phyloP scores from a whole-genome alignment of 164 flowering plant species.

The Tetracentron sinense region DNA sequence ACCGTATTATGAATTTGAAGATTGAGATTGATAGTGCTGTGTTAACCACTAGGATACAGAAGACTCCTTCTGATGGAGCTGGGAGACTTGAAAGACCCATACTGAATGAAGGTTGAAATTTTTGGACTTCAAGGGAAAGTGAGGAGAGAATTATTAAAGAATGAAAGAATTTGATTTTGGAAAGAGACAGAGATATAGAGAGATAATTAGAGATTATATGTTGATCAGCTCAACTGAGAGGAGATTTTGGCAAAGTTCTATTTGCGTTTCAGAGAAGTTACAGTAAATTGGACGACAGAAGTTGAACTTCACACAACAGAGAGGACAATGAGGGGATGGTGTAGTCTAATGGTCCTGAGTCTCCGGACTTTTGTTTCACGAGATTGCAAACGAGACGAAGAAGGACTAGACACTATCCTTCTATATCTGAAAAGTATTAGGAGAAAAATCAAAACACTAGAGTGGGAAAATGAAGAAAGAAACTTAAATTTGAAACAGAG shows the following conservation, averaged over 20 bases:
- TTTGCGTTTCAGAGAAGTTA: too few relatives aligned
- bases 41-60: slow-evolving; percentile 55
- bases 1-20: slow-evolving; percentile 48
- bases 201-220: too few relatives aligned
- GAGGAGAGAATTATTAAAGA: neutral
- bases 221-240: too few relatives aligned
- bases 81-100: slow-evolving; percentile 75
- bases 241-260: too few relatives aligned
- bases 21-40: slow-evolving; percentile 63
- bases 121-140: neutral
- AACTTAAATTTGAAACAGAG: neutral
- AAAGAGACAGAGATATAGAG: too few relatives aligned
- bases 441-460: neutral
- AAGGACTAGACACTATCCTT: neutral
- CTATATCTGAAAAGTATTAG: slow-evolving; percentile 4
- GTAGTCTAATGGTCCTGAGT: too few relatives aligned
- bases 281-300: too few relatives aligned
- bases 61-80: slow-evolving; percentile 65
- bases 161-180: neutral
- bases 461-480: neutral
- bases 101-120: neutral
- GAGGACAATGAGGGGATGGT: too few relatives aligned
- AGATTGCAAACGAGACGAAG: neutral
- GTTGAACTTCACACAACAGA: too few relatives aligned
- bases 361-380: too few relatives aligned